phyloP scores from a whole-genome alignment of 176 grass and related monocot genomes.

The Poa annua region DNA sequence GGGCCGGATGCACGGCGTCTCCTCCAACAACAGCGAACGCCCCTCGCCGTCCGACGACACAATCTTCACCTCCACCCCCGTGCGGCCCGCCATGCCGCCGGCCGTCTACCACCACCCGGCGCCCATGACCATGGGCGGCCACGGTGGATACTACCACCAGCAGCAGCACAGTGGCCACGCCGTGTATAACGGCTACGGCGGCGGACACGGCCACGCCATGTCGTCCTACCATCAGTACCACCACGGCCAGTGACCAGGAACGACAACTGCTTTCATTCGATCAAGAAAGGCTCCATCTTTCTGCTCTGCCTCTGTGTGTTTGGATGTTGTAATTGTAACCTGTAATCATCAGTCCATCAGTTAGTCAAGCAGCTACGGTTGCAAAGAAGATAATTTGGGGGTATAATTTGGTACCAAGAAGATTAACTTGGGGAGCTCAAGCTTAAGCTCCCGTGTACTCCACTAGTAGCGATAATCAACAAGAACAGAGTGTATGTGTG shows the following conservation, averaged over 20 bases:
- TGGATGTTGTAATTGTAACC: conserved; percentile 1
- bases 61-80: conserved; percentile 61
- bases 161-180: conserved; percentile 7
- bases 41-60: conserved; percentile 35
- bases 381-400: not conserved
- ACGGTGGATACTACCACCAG: not conserved
- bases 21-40: conserved; percentile 36
- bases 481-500: not conserved
- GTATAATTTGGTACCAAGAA: not conserved
- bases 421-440: not conserved
- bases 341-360: not conserved
- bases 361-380: not conserved
- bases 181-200: conserved; percentile 16
- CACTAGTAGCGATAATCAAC: not conserved
- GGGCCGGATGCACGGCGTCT: conserved; percentile 78
- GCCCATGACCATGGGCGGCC: conserved; percentile 40
- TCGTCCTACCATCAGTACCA: conserved; percentile 29
- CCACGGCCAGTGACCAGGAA: not conserved
- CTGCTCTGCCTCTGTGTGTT: not conserved
- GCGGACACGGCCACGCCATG: not conserved
- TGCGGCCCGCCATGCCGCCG: conserved; percentile 45
- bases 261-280: not conserved
- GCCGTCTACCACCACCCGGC: conserved; percentile 35
- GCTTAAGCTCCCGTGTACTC: not conserved
- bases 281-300: not conserved